phyloP scores from a whole-genome alignment of 1,284 basidiomycete genomes.

The Sutorius eximius region DNA sequence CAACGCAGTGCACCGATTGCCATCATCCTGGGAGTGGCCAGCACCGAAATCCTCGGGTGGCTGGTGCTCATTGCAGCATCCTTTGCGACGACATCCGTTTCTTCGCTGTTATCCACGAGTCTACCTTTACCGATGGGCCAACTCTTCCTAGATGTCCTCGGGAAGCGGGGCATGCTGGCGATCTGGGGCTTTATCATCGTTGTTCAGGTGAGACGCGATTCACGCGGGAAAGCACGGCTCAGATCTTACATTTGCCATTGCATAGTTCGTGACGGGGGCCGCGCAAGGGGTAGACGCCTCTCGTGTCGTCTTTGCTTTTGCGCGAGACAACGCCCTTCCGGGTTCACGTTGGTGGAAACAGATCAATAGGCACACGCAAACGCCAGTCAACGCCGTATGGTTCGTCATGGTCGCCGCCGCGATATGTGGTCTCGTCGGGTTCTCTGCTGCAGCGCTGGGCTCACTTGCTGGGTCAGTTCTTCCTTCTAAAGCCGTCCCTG shows the following conservation, averaged over 20 bases:
- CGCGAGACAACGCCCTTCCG: constrained; percentile 70
- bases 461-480: constrained; percentile 62
- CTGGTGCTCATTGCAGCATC: constrained; percentile 62
- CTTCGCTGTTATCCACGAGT: constrained; percentile 47
- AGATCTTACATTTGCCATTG: neutral
- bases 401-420: constrained; percentile 60
- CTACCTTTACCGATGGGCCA: constrained; percentile 73
- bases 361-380: constrained; percentile 57
- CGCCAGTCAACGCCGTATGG: constrained; percentile 75
- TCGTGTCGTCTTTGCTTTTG: constrained; percentile 72
- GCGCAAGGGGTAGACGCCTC: constrained; percentile 77
- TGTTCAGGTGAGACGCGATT: constrained; percentile 50
- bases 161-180: constrained; percentile 67
- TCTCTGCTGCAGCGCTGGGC: constrained; percentile 59
- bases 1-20: constrained; percentile 72
- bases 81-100: constrained; percentile 59
- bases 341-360: constrained; percentile 67
- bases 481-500: neutral
- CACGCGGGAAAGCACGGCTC: no score
- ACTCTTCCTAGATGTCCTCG: constrained; percentile 62
- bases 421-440: constrained; percentile 64
- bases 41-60: constrained; percentile 64
- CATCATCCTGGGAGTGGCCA: constrained; percentile 66
- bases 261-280: constrained; percentile 67
- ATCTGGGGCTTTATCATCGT: constrained; percentile 72